Evolutionary conservation across 2,329 filamentous ascomycete species (phyloP).

Genomic region (Lasiodiplodia citricola): DNA sequence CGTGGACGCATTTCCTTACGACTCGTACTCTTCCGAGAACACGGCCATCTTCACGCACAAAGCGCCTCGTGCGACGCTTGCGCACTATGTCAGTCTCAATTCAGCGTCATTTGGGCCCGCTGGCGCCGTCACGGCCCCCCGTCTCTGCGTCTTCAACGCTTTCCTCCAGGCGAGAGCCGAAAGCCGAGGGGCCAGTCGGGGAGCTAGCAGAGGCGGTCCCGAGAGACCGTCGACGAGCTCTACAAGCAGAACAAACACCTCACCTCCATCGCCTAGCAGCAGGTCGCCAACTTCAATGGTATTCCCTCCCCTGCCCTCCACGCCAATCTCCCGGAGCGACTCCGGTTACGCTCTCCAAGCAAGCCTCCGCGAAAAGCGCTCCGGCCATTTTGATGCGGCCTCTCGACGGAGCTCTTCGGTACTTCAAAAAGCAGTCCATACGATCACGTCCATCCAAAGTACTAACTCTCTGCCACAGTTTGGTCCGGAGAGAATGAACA

Average conservation of each 20-base stretch:
- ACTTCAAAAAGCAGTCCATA: slow-evolving; percentile 31
- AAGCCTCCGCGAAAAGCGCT: slow-evolving; percentile 90
- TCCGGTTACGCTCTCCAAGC: slow-evolving; percentile 87
- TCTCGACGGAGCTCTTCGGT: slow-evolving; percentile 88
- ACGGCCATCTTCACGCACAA: slow-evolving; percentile 76
- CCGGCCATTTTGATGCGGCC: slow-evolving; percentile 82
- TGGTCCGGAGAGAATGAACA: slow-evolving; percentile 73
- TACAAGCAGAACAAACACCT: slow-evolving; percentile 47
- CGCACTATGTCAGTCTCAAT: slow-evolving; percentile 87
- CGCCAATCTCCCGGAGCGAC: slow-evolving; percentile 85
- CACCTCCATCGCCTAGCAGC: slow-evolving; percentile 62
- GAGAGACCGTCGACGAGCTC: slow-evolving; percentile 70
- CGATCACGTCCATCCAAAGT: slow-evolving; percentile 26
- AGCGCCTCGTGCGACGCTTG: slow-evolving; percentile 72
- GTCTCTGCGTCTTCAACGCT: slow-evolving; percentile 83
- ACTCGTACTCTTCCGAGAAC: slow-evolving; percentile 88
- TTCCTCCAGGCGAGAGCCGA: slow-evolving; percentile 77
- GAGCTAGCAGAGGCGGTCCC: slow-evolving; percentile 52
- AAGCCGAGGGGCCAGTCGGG: slow-evolving; percentile 57
- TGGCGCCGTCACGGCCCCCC: slow-evolving; percentile 42
- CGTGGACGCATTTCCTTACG: slow-evolving; percentile 88
- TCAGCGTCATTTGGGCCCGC: slow-evolving; percentile 83
- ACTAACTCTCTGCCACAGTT: slow-evolving; percentile 57
- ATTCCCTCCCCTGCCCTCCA: slow-evolving; percentile 78
- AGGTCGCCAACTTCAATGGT: slow-evolving; percentile 75